Evolutionary conservation across 192 early-diverging fungal species (phyloP).

Genomic region (Neocallimastix lanati): DNA sequence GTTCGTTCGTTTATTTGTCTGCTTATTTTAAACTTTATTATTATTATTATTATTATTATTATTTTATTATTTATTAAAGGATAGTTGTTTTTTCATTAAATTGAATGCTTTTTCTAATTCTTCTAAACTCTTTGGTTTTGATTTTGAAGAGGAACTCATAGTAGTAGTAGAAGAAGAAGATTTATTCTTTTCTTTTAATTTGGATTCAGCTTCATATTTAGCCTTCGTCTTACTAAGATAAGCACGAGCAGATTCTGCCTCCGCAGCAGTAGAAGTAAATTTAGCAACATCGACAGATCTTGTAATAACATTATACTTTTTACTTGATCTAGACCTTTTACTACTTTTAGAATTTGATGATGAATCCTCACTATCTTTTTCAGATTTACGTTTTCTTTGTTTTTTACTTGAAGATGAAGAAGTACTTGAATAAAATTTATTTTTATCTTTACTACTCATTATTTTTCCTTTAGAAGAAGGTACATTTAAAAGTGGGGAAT

Average conservation of each 20-base stretch:
- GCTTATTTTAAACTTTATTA: too few relatives aligned
- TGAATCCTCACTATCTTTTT: too few relatives aligned
- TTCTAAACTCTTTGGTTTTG: background rate
- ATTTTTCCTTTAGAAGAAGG: too few relatives aligned
- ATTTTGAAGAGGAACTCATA: background rate
- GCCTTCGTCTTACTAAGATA: background rate
- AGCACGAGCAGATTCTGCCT: background rate
- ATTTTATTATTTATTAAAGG: background rate
- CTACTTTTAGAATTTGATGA: background rate
- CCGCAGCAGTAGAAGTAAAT: background rate
- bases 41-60: too few relatives aligned
- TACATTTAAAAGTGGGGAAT: too few relatives aligned
- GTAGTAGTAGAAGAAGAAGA: background rate
- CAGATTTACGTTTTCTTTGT: too few relatives aligned
- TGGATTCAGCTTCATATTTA: background rate
- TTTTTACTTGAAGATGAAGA: too few relatives aligned
- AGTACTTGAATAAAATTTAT: too few relatives aligned
- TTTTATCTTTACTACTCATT: too few relatives aligned
- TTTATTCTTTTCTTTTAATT: background rate
- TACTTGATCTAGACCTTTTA: background rate
- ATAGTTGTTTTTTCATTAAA: background rate
- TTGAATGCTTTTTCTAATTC: background rate
- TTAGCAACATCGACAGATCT: background rate
- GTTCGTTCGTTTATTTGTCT: too few relatives aligned
- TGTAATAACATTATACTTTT: background rate